A percentile compares a stretch with the other conserved stretches of the same genome.
Conservation (phyloP, 257 asterid species). For the Catharanthus roseus region DNA sequence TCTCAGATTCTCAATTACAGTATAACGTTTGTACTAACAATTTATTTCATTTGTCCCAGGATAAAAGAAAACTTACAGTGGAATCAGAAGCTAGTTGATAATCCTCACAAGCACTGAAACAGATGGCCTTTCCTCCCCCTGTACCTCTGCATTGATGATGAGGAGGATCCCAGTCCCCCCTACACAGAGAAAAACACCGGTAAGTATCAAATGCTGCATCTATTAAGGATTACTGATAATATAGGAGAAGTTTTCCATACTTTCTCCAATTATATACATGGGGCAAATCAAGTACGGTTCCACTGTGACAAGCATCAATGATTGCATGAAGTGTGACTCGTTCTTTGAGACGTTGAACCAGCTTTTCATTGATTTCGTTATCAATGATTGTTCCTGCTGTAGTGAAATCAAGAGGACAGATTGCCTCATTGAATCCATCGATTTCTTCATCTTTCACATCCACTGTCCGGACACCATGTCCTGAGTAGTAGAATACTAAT, state of each 20-base stretch:
- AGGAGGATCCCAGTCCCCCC: slow-evolving; percentile 54
- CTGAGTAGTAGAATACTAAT: slow-evolving; percentile 45
- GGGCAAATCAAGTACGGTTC: slow-evolving; percentile 68
- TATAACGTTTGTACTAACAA: not conserved
- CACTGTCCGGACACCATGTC: slow-evolving; percentile 33
- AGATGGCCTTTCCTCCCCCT: slow-evolving; percentile 57
- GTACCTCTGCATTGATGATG: slow-evolving; percentile 46
- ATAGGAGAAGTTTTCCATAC: slow-evolving; percentile 25
- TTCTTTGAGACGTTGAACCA: slow-evolving; percentile 42
- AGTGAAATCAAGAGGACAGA: slow-evolving; percentile 64
- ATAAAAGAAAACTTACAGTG: slow-evolving; percentile 32
- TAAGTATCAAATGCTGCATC: not conserved
- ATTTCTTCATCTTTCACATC: slow-evolving; percentile 28
- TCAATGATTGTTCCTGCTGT: slow-evolving; percentile 50
- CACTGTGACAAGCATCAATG: slow-evolving; percentile 75
- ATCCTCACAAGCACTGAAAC: slow-evolving; percentile 80
- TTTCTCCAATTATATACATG: slow-evolving; percentile 28
- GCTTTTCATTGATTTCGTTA: slow-evolving; percentile 43
- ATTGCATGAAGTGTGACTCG: slow-evolving; percentile 68
- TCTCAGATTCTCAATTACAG: not conserved
- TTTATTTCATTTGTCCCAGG: not conserved
- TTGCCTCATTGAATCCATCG: slow-evolving; percentile 45
- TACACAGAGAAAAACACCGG: slow-evolving; percentile 12
- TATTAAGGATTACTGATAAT: not conserved
- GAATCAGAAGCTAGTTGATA: slow-evolving; percentile 73